These are phyloP conservation scores for Auriscalpium microsporum DNA, from an alignment of 768 basidiomycete genomes.

Conservation along the genomic window DNA sequence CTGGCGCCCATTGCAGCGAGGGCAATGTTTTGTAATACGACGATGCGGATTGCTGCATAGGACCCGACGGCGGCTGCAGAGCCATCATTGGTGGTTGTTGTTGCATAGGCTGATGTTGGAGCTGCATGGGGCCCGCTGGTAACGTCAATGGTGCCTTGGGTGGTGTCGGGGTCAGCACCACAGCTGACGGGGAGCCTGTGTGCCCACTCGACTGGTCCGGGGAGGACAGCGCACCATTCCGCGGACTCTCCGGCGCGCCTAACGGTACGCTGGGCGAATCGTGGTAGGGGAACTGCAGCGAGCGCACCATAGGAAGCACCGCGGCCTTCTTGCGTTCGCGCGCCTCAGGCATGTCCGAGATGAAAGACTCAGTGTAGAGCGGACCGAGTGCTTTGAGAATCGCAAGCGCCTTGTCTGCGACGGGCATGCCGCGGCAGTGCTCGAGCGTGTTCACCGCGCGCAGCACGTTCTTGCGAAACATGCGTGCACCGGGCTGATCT, in stretches of 20 bases:
- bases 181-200: neutral
- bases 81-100: neutral
- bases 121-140: neutral
- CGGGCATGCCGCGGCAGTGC: conserved; percentile 43
- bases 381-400: conserved; percentile 58
- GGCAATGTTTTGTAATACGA: neutral
- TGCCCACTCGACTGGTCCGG: conserved; percentile 36
- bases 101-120: neutral
- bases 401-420: conserved; percentile 60
- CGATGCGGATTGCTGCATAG: neutral
- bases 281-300: conserved; percentile 68
- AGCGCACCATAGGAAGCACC: conserved; percentile 53
- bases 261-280: conserved; percentile 47
- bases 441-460: conserved; percentile 57
- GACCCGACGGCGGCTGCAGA: neutral
- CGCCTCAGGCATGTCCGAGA: conserved; percentile 40
- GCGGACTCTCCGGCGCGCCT: neutral
- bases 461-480: conserved; percentile 61
- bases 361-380: conserved; percentile 50
- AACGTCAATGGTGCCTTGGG: neutral
- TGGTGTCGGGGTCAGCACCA: neutral
- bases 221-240: neutral
- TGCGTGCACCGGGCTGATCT: conserved; percentile 61
- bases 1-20: neutral
- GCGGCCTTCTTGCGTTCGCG: conserved; percentile 38